phyloP scores from a whole-genome alignment of 78 protist species.

The slime mould (Dictyostelium discoideum) region dicty_2.7 NC_007088.5:2068501-2069000 shows the following conservation, averaged over 20 bases:
- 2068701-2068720: neutral
- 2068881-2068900: neutral
- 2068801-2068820: neutral
- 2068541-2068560: neutral
- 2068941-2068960: neutral
- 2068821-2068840: constrained; percentile 19
- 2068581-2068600: neutral
- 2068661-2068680: neutral
- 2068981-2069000: neutral
- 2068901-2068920: neutral
- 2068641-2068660: neutral
- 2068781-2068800: neutral
- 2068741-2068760: neutral
- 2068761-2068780: neutral
- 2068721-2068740: neutral
- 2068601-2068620: neutral
- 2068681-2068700: neutral
- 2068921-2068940: neutral
- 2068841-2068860: neutral
- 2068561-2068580: neutral
- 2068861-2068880: neutral
- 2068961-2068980: neutral
- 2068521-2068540: neutral
- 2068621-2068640: neutral
- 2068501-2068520: neutral